phyloP scores from a whole-genome alignment of 257 asterid genomes.

The Scutellaria galericulata region DNA sequence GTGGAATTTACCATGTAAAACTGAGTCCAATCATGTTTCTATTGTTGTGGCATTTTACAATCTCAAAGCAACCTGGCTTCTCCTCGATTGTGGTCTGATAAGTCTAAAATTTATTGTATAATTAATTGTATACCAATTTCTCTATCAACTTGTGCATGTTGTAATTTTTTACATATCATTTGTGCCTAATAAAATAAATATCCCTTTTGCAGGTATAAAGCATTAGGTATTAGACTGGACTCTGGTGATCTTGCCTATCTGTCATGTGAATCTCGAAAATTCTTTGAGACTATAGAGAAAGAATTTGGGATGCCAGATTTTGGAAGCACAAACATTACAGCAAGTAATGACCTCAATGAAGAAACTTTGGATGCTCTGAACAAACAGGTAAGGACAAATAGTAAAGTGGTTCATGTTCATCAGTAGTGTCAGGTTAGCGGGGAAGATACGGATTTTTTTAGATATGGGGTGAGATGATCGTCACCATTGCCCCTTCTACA shows the following conservation, averaged over 20 bases:
- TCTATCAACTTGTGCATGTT: neutral
- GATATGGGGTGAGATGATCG: neutral
- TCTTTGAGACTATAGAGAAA: slow-evolving; percentile 67
- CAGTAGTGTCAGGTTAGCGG: neutral
- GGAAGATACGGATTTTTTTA: neutral
- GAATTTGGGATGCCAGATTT: slow-evolving; percentile 68
- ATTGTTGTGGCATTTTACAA: neutral
- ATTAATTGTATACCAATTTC: neutral
- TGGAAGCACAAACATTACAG: slow-evolving; percentile 75
- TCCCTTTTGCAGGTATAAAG: slow-evolving; percentile 71
- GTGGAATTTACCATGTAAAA: neutral
- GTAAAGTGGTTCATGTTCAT: slow-evolving; percentile 3
- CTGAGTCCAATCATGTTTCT: neutral
- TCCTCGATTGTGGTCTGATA: neutral
- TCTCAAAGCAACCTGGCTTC: slow-evolving; percentile 1
- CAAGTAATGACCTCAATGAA: slow-evolving; percentile 96
- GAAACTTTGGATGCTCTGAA: slow-evolving; percentile 94
- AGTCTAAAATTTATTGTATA: neutral
- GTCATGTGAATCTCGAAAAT: slow-evolving; percentile 76
- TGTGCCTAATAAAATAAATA: slow-evolving; percentile 21
- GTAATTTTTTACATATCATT: slow-evolving; percentile 26
- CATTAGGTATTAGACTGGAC: slow-evolving; percentile 84
- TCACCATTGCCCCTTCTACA: neutral
- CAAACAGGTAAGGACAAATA: slow-evolving; percentile 68
- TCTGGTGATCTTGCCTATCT: slow-evolving; percentile 97